Base-by-base conservation (phyloP, 78 protist genomes). In the Dictyostelium brefeldianum region DNA sequence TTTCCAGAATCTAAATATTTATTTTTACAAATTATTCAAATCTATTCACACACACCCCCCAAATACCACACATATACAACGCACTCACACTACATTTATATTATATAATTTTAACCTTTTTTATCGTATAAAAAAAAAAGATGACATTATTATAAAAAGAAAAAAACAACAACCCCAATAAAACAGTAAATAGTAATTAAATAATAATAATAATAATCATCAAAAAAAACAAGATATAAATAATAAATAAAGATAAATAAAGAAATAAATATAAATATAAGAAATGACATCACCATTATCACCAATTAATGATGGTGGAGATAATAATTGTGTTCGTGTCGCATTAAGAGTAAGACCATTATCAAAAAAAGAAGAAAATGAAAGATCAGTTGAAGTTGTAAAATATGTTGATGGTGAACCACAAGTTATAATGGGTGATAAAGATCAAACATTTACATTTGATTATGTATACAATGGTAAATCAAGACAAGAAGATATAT, bases 301-400 rank as follows among this genome's bases (percentile, higher is more conserved):
- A 59, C 69, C 69, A 59, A 71, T 4, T 36, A 4, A 36, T 14
- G 43, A 43, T 46, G 22, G 22, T 0, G 83, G 77, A 5, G 59
- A 70, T 64, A 64, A 65, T 65, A 65, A 65, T 65, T 87, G 83
- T 48, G 96, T 92, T 6, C 54, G 89, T 43, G 96, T 92, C 4
- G 96, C 96, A 20, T 50, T 92, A 12, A 74, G 91, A 64, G 92
- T 82, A 3, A 31, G 96, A 11, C 96, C 96, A 14, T 83, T 92
- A 14, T 79, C 90, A 46, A n/a, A 51, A n/a, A 92, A 92, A 48
- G 96, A 92, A 56, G 46, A 78, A 8, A 78, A 31, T 1, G 90
- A 82, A 74, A 27, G 96, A 22, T 83, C 69, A 10, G 70, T 78
- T 17, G 89, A 80, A 9, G 84, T 80, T 29, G 87, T 81, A 18